Evolutionary conservation across 2,329 filamentous ascomycete genomes (phyloP).

Genomic region (Alternaria atra): DNA sequence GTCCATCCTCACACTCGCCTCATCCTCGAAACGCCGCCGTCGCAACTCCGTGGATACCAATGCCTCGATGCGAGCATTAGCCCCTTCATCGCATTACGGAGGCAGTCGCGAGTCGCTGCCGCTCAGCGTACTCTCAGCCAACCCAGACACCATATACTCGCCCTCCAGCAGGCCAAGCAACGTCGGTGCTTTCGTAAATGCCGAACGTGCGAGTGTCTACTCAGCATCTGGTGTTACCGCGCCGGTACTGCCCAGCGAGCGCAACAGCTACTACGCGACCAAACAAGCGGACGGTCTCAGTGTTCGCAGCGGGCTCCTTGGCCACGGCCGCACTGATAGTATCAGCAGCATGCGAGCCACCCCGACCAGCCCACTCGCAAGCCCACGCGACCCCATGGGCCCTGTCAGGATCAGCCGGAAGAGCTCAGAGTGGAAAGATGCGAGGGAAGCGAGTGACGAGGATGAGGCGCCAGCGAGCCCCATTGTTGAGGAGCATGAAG

Average conservation of each 20-base stretch:
- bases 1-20: constrained; percentile 84
- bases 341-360: constrained; percentile 72
- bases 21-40: constrained; percentile 79
- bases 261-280: constrained; percentile 80
- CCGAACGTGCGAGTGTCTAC: constrained; percentile 83
- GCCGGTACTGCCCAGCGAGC: constrained; percentile 74
- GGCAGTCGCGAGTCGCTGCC: constrained; percentile 82
- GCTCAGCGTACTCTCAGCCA: constrained; percentile 78
- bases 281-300: constrained; percentile 74
- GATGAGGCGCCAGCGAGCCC: constrained; percentile 32
- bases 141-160: constrained; percentile 63
- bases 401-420: constrained; percentile 43
- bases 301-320: constrained; percentile 77
- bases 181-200: constrained; percentile 63
- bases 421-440: constrained; percentile 51
- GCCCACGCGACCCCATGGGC: constrained; percentile 52
- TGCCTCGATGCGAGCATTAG: constrained; percentile 83
- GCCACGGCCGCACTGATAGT: constrained; percentile 83
- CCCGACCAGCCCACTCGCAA: constrained; percentile 69
- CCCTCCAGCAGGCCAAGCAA: constrained; percentile 60
- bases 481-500: constrained; percentile 18
- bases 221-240: constrained; percentile 71
- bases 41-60: constrained; percentile 85
- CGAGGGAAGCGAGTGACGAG: constrained; percentile 38
- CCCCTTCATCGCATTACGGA: constrained; percentile 82